phyloP scores from a whole-genome alignment of 441 rosid species.

The Populus trichocarpa region DNA sequence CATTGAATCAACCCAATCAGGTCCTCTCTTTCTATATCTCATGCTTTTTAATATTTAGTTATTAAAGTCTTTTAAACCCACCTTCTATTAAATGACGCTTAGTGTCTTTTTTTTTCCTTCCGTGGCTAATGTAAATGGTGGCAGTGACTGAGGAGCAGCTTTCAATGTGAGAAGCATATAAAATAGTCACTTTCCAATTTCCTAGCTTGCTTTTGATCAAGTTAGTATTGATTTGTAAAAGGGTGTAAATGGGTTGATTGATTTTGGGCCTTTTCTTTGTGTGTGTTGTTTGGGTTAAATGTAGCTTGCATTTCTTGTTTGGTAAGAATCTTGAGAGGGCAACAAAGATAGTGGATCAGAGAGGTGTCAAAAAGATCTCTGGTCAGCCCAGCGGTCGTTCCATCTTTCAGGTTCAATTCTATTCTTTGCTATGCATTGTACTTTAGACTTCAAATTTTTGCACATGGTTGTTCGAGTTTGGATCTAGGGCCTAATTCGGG shows the following conservation, averaged over 20 bases:
- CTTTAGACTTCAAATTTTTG: not conserved
- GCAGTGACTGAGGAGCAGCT: conserved; percentile 56
- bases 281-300: not conserved
- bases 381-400: conserved; percentile 75
- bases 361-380: conserved; percentile 66
- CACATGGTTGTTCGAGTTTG: not conserved
- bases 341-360: conserved; percentile 64
- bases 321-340: conserved; percentile 86
- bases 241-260: not conserved
- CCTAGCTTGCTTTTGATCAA: not conserved
- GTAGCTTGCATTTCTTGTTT: conserved; percentile 73
- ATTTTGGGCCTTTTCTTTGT: not conserved
- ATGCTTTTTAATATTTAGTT: not conserved
- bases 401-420: conserved; percentile 58
- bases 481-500: not conserved
- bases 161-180: conserved; percentile 33
- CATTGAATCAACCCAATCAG: conserved; percentile 47
- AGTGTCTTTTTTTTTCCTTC: not conserved
- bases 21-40: conserved; percentile 9
- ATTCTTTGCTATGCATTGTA: not conserved
- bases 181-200: not conserved
- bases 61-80: not conserved
- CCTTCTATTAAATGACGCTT: not conserved
- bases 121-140: conserved; percentile 2
- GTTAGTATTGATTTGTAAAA: not conserved